Percentiles rank a stretch among this genome's conserved stretches.
Evolutionary conservation across 306 rosid genomes (phyloP).

Genomic region (Cucumis hystrix): DNA sequence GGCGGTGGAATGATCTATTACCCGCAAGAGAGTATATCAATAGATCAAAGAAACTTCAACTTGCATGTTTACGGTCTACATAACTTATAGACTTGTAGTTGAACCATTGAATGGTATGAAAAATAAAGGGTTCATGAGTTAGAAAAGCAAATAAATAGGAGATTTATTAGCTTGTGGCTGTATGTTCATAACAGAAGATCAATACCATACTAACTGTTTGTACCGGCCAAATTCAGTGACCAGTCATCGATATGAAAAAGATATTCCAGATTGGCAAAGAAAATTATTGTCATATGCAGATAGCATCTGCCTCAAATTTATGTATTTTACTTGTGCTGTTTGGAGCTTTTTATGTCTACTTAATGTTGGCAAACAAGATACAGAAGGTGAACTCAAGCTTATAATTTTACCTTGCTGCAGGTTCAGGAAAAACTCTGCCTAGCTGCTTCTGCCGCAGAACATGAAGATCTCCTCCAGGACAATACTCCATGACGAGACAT

Average conservation of each 20-base stretch:
- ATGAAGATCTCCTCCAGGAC: conserved; percentile 99
- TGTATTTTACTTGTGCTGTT: background rate
- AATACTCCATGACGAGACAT: conserved; percentile 94
- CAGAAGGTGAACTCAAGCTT: background rate
- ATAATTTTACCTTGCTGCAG: conserved; percentile 65
- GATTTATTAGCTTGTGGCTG: background rate
- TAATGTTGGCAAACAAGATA: conserved; percentile 1
- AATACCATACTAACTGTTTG: background rate
- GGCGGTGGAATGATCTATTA: background rate
- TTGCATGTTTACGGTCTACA: background rate
- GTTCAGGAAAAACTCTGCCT: conserved; percentile 61
- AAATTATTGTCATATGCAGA: background rate
- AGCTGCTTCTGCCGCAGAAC: conserved; percentile 87
- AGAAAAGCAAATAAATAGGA: background rate
- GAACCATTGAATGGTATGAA: background rate
- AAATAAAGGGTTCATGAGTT: background rate
- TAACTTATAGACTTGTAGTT: background rate
- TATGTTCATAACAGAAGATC: background rate
- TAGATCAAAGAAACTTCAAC: background rate
- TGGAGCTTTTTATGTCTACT: background rate
- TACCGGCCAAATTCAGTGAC: background rate
- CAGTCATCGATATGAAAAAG: background rate
- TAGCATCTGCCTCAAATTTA: background rate
- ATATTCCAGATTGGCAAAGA: background rate
- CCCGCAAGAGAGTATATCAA: background rate